Conservation (phyloP, 1,284 basidiomycete genomes). For the Singerocomus inundabilis region DNA sequence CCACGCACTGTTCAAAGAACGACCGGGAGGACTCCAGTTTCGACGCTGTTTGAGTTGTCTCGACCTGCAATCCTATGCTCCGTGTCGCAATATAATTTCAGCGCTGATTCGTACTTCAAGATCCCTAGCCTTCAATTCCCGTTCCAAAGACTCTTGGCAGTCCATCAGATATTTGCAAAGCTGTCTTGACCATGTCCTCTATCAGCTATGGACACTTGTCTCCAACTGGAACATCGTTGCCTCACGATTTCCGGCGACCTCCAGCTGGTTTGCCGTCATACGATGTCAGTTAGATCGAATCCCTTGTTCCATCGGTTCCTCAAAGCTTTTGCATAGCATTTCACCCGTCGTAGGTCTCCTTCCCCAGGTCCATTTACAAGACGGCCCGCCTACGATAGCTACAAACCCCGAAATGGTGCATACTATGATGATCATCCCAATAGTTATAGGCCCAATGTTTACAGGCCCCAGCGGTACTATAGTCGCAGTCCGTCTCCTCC, state of each 20-base stretch:
- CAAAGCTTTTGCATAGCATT: conserved; percentile 39
- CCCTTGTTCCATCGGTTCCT: conserved; percentile 18
- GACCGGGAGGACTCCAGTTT: conserved; percentile 7
- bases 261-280: conserved; percentile 23
- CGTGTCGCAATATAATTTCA: conserved; percentile 4
- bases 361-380: conserved; percentile 45
- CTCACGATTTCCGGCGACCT: conserved; percentile 33
- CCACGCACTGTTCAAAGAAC: conserved; percentile 10
- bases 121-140: conserved; percentile 5
- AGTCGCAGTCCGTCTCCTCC: conserved; percentile 53
- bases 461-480: conserved; percentile 39
- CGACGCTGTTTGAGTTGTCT: neutral
- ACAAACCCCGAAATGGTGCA: conserved; percentile 41
- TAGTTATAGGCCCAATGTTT: conserved; percentile 41
- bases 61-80: conserved; percentile 8
- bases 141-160: conserved; percentile 8
- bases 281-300: conserved; percentile 36
- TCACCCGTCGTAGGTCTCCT: conserved; percentile 42
- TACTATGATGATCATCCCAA: conserved; percentile 44
- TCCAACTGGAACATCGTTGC: conserved; percentile 24
- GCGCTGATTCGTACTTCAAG: conserved; percentile 5
- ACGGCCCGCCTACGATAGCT: conserved; percentile 50
- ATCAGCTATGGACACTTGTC: conserved; percentile 28
- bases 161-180: conserved; percentile 5
- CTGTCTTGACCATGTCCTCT: conserved; percentile 26